A percentile compares a stretch with the other conserved stretches of the same genome.
phyloP scores from a whole-genome alignment of 2,329 filamentous ascomycete species.

The Chaetomium sp. region DNA sequence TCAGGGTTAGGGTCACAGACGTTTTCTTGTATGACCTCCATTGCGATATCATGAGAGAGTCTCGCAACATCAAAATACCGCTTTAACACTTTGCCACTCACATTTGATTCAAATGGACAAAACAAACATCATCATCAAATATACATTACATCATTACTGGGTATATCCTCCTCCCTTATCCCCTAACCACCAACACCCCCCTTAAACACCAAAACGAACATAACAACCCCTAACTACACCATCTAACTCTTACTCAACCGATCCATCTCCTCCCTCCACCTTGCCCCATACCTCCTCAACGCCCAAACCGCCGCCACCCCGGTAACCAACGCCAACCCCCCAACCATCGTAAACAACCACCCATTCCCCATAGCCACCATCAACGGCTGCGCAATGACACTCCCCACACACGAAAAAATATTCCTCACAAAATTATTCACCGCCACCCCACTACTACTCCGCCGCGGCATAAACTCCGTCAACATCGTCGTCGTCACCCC shows the following conservation, averaged over 20 bases:
- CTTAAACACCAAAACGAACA: background rate
- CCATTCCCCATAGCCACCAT: slow-evolving; percentile 66
- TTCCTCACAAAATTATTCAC: slow-evolving; percentile 78
- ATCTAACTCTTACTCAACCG: slow-evolving; percentile 12
- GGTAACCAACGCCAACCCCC: slow-evolving; percentile 48
- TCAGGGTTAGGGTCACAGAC: too few relatives aligned
- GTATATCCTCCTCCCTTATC: too few relatives aligned
- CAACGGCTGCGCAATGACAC: slow-evolving; percentile 62
- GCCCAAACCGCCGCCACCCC: slow-evolving; percentile 53
- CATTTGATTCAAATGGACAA: too few relatives aligned
- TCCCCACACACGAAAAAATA: slow-evolving; percentile 67
- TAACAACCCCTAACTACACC: background rate
- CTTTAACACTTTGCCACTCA: too few relatives aligned
- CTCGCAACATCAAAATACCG: too few relatives aligned
- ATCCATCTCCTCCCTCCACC: slow-evolving; percentile 62
- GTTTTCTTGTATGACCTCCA: too few relatives aligned
- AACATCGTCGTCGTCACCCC: slow-evolving; percentile 71
- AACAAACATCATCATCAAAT: too few relatives aligned
- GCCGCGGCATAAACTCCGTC: slow-evolving; percentile 72
- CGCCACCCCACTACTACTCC: slow-evolving; percentile 66
- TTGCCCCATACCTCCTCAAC: slow-evolving; percentile 52
- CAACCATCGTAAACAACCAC: slow-evolving; percentile 62
- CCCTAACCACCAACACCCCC: too few relatives aligned
- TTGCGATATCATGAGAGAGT: too few relatives aligned
- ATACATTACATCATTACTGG: too few relatives aligned